Conservation (phyloP, 2,329 filamentous ascomycete species). For the Fusarium sterilihyphosum region DNA sequence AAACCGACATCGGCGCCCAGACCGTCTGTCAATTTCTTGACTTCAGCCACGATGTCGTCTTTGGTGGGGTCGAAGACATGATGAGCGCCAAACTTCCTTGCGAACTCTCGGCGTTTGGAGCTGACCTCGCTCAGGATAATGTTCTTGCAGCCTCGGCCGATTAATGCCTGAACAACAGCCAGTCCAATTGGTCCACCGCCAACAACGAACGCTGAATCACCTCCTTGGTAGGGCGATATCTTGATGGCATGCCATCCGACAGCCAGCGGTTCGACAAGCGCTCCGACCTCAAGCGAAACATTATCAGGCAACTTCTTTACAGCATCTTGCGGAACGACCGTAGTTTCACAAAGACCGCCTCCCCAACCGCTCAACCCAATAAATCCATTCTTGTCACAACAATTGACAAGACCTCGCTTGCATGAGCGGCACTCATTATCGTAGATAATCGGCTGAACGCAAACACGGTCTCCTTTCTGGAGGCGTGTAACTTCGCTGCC, state of each 20-base stretch:
- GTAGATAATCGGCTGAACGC: conserved; percentile 15
- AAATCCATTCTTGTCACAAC: conserved; percentile 3
- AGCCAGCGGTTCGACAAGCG: conserved; percentile 2
- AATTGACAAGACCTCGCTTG: conserved; percentile 4
- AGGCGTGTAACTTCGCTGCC: conserved; percentile 10
- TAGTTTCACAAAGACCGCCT: conserved; percentile 1
- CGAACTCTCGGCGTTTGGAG: conserved; percentile 11
- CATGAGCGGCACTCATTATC: conserved; percentile 15
- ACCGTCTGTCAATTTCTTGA: not conserved
- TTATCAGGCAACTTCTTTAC: conserved; percentile 17
- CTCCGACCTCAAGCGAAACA: conserved; percentile 3
- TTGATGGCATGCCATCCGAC: conserved; percentile 23
- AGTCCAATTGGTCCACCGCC: conserved; percentile 13
- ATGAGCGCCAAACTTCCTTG: conserved; percentile 16
- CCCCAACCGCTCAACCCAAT: conserved; percentile 18
- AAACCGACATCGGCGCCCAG: conserved; percentile 11
- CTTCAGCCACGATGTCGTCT: conserved; percentile 14
- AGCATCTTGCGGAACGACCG: not conserved
- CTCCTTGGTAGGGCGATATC: conserved; percentile 1
- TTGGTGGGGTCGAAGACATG: conserved; percentile 17
- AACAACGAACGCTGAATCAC: conserved; percentile 7
- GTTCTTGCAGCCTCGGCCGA: conserved; percentile 16
- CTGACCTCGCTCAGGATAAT: conserved; percentile 18
- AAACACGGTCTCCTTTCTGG: conserved; percentile 9
- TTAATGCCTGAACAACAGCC: not conserved